Evolutionary conservation across 352 stramenopile species (phyloP).

Genomic region (Phytophthora crassamura): DNA sequence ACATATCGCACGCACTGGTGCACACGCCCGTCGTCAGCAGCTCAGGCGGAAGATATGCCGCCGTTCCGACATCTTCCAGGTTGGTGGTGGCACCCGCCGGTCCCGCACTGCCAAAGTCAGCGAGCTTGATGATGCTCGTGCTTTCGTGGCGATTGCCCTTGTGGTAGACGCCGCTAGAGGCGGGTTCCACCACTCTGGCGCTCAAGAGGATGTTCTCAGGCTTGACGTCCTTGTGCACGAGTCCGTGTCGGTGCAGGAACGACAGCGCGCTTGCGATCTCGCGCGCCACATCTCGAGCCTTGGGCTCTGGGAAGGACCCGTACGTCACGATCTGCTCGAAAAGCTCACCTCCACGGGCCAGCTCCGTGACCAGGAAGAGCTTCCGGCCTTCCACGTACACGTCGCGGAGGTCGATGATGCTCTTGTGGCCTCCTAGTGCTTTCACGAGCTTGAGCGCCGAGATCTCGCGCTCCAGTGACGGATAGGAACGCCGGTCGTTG

Average conservation of each 20-base stretch:
- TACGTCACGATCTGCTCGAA: conserved; percentile 90
- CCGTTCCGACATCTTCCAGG: conserved; percentile 76
- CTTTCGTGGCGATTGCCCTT: conserved; percentile 24
- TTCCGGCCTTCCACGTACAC: conserved; percentile 83
- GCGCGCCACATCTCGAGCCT: conserved; percentile 50
- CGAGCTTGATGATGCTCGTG: conserved; percentile 66
- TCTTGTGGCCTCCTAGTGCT: conserved; percentile 78
- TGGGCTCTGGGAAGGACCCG: conserved; percentile 64
- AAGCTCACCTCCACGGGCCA: conserved; percentile 88
- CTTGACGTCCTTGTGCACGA: conserved; percentile 88
- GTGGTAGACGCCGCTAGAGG: conserved; percentile 16
- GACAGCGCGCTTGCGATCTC: conserved; percentile 71
- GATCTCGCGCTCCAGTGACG: conserved; percentile 74
- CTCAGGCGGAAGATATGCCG: conserved; percentile 75
- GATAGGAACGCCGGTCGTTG: conserved; percentile 48
- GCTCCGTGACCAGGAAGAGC: conserved; percentile 89
- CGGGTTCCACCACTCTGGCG: conserved; percentile 34
- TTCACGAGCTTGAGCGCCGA: conserved; percentile 77
- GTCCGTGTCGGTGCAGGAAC: conserved; percentile 73
- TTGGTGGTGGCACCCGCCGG: conserved; percentile 40
- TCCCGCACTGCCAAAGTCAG: conserved; percentile 82
- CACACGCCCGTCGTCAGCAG: conserved; percentile 57
- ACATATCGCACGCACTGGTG: conserved; percentile 79
- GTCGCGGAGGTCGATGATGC: conserved; percentile 86
- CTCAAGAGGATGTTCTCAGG: conserved; percentile 83